Evolutionary conservation across 169 alveolate genomes (phyloP).

Genomic region (Eimeria sp.): DNA sequence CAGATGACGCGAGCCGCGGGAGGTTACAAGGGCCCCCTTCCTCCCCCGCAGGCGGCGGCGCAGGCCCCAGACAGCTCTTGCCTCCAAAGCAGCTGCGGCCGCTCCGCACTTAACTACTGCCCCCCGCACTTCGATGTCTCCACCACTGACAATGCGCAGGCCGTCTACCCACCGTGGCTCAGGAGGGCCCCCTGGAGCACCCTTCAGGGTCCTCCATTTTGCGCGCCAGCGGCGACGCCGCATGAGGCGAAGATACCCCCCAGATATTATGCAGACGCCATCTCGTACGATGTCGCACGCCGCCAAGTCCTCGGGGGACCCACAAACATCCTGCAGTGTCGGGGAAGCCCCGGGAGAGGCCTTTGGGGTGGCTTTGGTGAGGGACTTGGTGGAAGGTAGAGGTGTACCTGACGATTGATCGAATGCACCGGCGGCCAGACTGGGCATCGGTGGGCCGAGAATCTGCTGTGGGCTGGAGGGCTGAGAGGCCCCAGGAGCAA

Average conservation of each 20-base stretch:
- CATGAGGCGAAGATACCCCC: neutral
- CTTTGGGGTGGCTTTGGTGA: neutral
- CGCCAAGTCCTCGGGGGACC: conserved; percentile 23
- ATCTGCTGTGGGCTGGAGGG: neutral
- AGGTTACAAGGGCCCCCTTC: neutral
- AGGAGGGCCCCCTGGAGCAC: conserved; percentile 9
- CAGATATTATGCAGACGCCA: conserved; percentile 62
- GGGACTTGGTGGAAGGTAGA: neutral
- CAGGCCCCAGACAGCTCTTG: neutral
- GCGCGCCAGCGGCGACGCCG: conserved; percentile 31
- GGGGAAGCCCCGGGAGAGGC: neutral
- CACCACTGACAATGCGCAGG: neutral
- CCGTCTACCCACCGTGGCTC: conserved; percentile 68
- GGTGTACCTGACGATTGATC: neutral
- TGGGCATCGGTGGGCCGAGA: neutral
- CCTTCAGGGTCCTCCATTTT: neutral
- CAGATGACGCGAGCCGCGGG: neutral
- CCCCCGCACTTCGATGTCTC: conserved; percentile 49
- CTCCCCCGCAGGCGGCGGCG: neutral
- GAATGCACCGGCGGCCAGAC: neutral
- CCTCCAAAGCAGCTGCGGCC: neutral
- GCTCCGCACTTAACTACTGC: conserved; percentile 6
- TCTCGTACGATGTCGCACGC: conserved; percentile 46
- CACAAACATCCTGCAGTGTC: neutral
- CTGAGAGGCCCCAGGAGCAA: neutral